phyloP scores from a whole-genome alignment of 2,329 filamentous ascomycete genomes.

The Epichloe elymi region DNA sequence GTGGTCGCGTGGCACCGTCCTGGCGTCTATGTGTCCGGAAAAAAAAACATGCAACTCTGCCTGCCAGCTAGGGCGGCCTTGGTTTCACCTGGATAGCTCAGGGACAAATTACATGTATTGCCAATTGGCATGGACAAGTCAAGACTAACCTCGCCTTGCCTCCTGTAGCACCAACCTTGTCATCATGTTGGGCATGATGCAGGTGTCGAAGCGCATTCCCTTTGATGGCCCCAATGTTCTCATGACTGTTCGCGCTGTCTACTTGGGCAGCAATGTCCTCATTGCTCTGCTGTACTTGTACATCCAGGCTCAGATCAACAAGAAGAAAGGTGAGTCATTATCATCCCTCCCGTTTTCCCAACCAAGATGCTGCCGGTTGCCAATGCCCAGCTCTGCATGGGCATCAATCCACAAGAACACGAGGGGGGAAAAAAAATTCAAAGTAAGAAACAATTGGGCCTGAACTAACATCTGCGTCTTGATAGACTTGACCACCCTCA shows the following conservation, averaged over 20 bases:
- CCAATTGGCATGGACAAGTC: not conserved
- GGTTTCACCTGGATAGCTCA: not conserved
- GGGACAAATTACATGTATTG: not conserved
- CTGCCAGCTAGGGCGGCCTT: not conserved
- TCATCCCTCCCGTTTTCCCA: not conserved
- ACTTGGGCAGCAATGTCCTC: conserved; percentile 57
- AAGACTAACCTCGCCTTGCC: conserved; percentile 11
- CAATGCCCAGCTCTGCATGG: not conserved
- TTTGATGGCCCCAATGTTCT: conserved; percentile 68
- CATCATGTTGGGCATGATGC: conserved; percentile 97
- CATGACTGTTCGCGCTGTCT: conserved; percentile 41
- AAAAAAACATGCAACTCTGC: not conserved
- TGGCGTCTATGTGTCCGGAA: not conserved
- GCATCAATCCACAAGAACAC: not conserved
- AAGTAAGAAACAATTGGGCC: not conserved
- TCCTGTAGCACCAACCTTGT: conserved; percentile 67
- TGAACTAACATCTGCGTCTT: not conserved
- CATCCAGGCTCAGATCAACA: conserved; percentile 73
- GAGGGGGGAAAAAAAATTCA: not conserved
- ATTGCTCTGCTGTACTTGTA: conserved; percentile 79
- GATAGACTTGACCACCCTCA: conserved; percentile 86
- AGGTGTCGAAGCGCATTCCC: conserved; percentile 88
- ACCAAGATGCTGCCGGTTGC: not conserved
- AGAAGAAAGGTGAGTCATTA: conserved; percentile 73
- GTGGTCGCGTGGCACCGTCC: not conserved